Conservation (phyloP, 2,329 filamentous ascomycete genomes). For the Cladobotryum protrusum region DNA sequence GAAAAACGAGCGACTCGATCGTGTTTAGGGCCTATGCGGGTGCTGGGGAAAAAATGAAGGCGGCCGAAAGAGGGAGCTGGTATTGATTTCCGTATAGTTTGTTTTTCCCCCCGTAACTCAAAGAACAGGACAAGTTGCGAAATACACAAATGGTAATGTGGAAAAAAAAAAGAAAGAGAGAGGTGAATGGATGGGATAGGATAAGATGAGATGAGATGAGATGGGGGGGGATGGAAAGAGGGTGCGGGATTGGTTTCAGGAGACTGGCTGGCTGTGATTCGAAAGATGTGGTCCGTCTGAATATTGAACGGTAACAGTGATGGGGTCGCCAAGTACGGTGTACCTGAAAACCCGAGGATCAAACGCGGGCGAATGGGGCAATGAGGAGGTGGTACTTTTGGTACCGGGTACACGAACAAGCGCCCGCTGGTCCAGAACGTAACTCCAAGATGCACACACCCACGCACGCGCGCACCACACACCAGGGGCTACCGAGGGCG, state of each 20-base stretch:
- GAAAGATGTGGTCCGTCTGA: conserved; percentile 11
- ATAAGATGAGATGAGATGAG: conserved; percentile 1
- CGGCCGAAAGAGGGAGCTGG: neutral
- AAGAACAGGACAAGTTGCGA: conserved; percentile 6
- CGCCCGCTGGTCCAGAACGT: conserved; percentile 14
- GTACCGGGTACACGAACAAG: conserved; percentile 11
- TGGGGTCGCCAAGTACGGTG: conserved; percentile 6
- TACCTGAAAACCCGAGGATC: conserved; percentile 3
- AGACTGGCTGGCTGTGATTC: conserved; percentile 10
- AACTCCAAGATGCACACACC: conserved; percentile 10
- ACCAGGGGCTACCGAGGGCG: conserved; percentile 15
- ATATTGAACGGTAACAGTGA: conserved; percentile 8
- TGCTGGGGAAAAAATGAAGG: neutral
- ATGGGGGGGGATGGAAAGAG: conserved; percentile 2
- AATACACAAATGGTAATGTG: neutral
- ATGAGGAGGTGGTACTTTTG: neutral
- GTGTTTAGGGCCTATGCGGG: neutral
- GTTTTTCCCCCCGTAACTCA: neutral
- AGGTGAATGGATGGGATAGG: neutral
- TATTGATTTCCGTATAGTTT: neutral
- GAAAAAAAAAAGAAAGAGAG: neutral
- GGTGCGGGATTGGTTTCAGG: conserved; percentile 12
- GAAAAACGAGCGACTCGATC: conserved; percentile 4
- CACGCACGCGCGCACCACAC: conserved; percentile 10
- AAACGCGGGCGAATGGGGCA: conserved; percentile 3